Evolutionary conservation across 2,329 filamentous ascomycete species (phyloP).

Genomic region (Xylariaceae sp.): DNA sequence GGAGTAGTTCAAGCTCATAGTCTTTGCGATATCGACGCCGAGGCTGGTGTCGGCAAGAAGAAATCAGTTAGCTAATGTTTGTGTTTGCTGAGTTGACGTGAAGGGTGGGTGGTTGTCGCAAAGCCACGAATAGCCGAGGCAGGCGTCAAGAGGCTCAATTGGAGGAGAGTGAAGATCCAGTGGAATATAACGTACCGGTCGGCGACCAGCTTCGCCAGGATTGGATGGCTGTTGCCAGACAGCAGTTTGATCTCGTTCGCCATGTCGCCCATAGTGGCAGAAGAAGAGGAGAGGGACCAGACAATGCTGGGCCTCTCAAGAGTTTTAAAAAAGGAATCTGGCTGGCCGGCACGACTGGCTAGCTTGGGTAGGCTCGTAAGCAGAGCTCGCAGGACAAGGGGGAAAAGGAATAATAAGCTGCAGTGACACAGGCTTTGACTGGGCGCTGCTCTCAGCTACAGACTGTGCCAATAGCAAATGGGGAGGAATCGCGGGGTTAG

Average conservation of each 20-base stretch:
- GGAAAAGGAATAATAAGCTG: background rate
- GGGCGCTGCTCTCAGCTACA: too few relatives aligned
- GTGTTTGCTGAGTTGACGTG: slow-evolving; percentile 5
- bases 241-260: slow-evolving; percentile 37
- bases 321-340: background rate
- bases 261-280: slow-evolving; percentile 17
- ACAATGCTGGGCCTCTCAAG: slow-evolving; percentile 2
- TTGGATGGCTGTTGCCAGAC: slow-evolving; percentile 36
- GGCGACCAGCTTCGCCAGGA: slow-evolving; percentile 32
- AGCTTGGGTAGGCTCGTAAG: background rate
- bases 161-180: background rate
- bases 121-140: slow-evolving; percentile 4
- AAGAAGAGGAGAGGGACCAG: slow-evolving; percentile 3
- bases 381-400: background rate
- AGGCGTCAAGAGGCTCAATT: background rate
- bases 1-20: slow-evolving; percentile 77
- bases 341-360: background rate
- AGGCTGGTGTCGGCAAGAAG: slow-evolving; percentile 44
- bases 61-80: slow-evolving; percentile 4
- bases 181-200: slow-evolving; percentile 29
- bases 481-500: background rate
- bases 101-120: background rate
- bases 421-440: background rate
- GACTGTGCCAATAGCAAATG: background rate
- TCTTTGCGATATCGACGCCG: slow-evolving; percentile 73